phyloP scores from a whole-genome alignment of 208 protist genomes.

The Chromosphaera perkinsii region DNA sequence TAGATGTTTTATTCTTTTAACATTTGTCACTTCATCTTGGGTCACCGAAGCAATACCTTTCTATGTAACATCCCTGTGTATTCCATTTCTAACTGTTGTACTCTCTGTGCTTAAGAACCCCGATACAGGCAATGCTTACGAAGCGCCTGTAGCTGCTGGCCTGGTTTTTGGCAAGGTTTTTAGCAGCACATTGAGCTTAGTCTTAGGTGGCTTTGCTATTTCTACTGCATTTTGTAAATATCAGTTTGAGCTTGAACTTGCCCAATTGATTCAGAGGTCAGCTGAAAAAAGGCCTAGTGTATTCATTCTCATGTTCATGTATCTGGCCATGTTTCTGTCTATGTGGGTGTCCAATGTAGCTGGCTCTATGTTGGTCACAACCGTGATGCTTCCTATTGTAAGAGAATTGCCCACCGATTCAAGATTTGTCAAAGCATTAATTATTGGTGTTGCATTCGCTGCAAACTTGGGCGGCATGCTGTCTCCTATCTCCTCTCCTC shows the following conservation, averaged over 20 bases:
- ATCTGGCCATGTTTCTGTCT: conserved; percentile 56
- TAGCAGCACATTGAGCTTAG: background rate
- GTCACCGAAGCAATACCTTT: background rate
- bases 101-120: background rate
- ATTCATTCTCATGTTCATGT: conserved; percentile 79
- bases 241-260: conserved; percentile 74
- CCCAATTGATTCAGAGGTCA: conserved; percentile 62
- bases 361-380: conserved; percentile 73
- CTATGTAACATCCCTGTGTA: background rate
- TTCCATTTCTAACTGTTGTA: background rate
- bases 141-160: background rate
- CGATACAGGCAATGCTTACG: no score
- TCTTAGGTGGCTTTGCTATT: conserved; percentile 59
- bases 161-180: background rate
- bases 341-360: conserved; percentile 70
- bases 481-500: conserved; percentile 81
- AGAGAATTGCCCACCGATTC: conserved; percentile 75
- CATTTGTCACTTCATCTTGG: no score
- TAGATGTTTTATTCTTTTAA: no score
- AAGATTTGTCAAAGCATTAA: conserved; percentile 64
- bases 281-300: conserved; percentile 67
- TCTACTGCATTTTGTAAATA: conserved; percentile 72
- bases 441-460: conserved; percentile 78
- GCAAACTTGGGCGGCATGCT: conserved; percentile 86
- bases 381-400: conserved; percentile 72